Evolutionary conservation across 441 rosid genomes (phyloP), one percentile per base, ranked within the genome.

Genomic region (Theobroma grandiflorum): DNA sequence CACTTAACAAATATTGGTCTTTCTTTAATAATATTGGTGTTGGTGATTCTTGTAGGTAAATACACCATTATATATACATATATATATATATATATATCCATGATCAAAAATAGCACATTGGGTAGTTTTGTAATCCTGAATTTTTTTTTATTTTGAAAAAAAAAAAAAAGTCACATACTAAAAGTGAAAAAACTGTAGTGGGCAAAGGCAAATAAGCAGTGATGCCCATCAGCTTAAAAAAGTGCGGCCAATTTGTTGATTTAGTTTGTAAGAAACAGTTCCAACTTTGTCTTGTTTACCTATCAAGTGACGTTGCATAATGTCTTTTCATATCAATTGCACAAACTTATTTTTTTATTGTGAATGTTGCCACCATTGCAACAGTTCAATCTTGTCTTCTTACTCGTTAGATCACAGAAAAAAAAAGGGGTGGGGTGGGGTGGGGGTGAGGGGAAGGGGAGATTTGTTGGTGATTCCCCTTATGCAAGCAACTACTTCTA

Each of bases 251-350:
- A 63, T 6, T 14, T 33, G 67, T 33, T 33, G 42, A 35, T 63
- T 33, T 63, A 35, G 43, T 15, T 70, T 70, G 57, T 31, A 70
- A 20, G 40, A 22, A 47, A 49, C 74, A 70, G 57, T 43, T 70
- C 1, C 37, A 70, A 14, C 16, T 61, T 75, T 42, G 78, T 42
- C 55, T 59, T 61, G 20, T 75, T 62, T 55, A 73, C 9, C 31
- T 31, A 45, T 75, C 78, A 45, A 53, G 18, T 37, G 64, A 72
- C 37, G 63, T 55, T 53, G 76, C 63, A 37, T 40, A 42, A 20
- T 37, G 57, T 9, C 37, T 72, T 14, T 72, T 43, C 67, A 63
- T 63, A 5, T 63, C 67, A 63, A 63, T 63, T 35, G 40, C 40
- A 26, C 37, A 57, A 58, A 20, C 20, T 12, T 35, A 15, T 33